phyloP scores from a whole-genome alignment of 148 eudicot genomes.

The Spergularia bocconei region DNA sequence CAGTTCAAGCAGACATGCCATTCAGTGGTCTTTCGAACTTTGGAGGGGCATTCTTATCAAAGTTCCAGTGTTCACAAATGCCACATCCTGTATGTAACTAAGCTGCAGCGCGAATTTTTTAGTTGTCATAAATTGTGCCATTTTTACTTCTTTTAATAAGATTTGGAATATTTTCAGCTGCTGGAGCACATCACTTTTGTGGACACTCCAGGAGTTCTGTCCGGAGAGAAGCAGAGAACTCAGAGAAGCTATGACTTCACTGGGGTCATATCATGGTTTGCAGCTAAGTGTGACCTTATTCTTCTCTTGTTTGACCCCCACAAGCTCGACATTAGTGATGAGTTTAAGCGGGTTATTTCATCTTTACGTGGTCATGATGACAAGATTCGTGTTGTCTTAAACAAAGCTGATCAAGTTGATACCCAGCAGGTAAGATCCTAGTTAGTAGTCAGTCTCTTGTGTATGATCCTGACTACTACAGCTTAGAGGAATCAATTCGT shows the following conservation, averaged over 20 bases:
- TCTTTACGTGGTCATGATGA: conserved; percentile 88
- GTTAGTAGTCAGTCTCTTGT: background rate
- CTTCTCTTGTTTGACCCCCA: conserved; percentile 89
- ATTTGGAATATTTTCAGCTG: conserved; percentile 39
- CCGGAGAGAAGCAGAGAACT: conserved; percentile 93
- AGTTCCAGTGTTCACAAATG: conserved; percentile 94
- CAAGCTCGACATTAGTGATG: conserved; percentile 92
- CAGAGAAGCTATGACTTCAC: conserved; percentile 92
- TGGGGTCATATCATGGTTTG: conserved; percentile 95
- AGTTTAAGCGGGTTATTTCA: conserved; percentile 84
- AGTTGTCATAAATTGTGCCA: background rate
- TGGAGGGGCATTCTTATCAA: conserved; percentile 86
- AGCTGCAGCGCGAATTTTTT: background rate
- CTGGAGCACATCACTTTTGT: conserved; percentile 84
- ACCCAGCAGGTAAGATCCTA: conserved; percentile 70
- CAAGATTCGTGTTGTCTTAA: conserved; percentile 87
- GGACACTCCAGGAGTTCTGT: conserved; percentile 94
- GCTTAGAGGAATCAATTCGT: background rate
- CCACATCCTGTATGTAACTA: conserved; percentile 69
- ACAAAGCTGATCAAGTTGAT: conserved; percentile 95
- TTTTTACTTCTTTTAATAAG: background rate
- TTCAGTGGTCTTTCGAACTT: conserved; percentile 70
- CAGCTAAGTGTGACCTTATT: conserved; percentile 86
- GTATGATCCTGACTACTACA: background rate
- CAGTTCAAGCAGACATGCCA: conserved; percentile 86